phyloP scores from a whole-genome alignment of 495 filamentous ascomycete species.

The Glarea lozoyensis region DNA sequence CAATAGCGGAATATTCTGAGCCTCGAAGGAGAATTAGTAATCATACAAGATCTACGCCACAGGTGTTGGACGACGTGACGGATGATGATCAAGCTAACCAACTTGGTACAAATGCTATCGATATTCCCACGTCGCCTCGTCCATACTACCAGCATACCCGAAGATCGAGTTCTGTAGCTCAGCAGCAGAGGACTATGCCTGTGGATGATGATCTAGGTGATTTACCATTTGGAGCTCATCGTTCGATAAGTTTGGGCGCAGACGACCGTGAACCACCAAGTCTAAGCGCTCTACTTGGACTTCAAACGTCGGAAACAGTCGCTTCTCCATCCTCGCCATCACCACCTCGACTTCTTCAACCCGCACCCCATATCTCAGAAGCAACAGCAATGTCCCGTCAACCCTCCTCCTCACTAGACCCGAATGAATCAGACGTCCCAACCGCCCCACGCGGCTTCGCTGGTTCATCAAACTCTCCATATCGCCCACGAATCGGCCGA shows the following conservation, averaged over 20 bases:
- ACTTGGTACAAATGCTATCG: conserved; percentile 60
- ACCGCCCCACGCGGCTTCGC: conserved; percentile 13
- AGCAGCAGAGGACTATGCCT: conserved; percentile 44
- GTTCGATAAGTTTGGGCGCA: conserved; percentile 67
- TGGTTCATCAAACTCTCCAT: conserved; percentile 21
- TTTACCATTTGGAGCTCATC: conserved; percentile 51
- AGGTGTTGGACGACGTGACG: conserved; percentile 22
- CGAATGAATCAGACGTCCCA: conserved; percentile 23
- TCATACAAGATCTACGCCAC: conserved; percentile 15
- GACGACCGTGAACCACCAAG: conserved; percentile 55
- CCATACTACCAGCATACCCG: conserved; percentile 50
- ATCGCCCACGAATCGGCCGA: conserved; percentile 26
- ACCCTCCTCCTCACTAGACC: conserved; percentile 30
- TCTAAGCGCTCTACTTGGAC: conserved; percentile 43
- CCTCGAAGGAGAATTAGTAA: conserved; percentile 22
- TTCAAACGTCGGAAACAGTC: conserved; percentile 16
- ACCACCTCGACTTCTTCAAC: conserved; percentile 30
- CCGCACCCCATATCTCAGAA: conserved; percentile 33
- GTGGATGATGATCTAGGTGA: conserved; percentile 55
- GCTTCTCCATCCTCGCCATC: conserved; percentile 23
- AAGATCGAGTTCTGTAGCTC: conserved; percentile 71
- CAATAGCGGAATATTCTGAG: conserved; percentile 64
- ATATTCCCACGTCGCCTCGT: conserved; percentile 73
- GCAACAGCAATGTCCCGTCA: conserved; percentile 31
- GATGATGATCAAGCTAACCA: conserved; percentile 36